Base-by-base conservation (phyloP, 2,329 filamentous ascomycete species). In the Aschersonia sp. region DNA sequence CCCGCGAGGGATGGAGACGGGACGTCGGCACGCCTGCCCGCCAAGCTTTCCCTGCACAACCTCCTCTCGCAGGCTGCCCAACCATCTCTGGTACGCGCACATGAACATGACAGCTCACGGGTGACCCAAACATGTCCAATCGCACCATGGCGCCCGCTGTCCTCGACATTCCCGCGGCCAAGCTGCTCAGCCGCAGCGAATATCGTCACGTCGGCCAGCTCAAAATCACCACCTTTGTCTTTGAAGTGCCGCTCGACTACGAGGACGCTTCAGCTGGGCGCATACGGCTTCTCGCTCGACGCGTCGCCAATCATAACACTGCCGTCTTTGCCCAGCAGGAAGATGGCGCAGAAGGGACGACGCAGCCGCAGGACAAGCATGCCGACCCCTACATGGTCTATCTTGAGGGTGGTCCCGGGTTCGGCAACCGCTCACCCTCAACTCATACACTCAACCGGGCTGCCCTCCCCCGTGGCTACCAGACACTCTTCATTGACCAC, bases 401-500 rank as follows among this genome's bases (percentile, higher is more conserved):
- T 60, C 74, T 94, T 11, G 83, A 94, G 66, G 90, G 90, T 52
- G 90, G 90, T 0, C 90, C 89, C 0, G 89, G 89, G 4, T 81
- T 84, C 58, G 81, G 83, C 51, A 89, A 86, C 58, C 71, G 75
- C 5, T 71, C 82, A 45, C 89, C 90, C 2, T 83, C 94, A 59
- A 76, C 84, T 49, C 77, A 80, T 51, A 70, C 80, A 6, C 76
- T 87, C 59, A 84, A 85, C n/a, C 74, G 79, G 32, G 69, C 73
- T 32, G 73, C 87, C 48, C 72, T 95, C 5, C 79, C 82, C 50
- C 81, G 82, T 52, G 89, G 89, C 12, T 95, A 95, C 59, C 85
- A 94, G 62, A 70, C 87, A 43, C 74, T 97, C 2, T 82, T 84
- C 53, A 74, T 97, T n/a, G 90, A 97, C 62, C 89, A 95, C 62